Base-by-base conservation (phyloP, 371 early-diverging fungal genomes). In the Chytridium lagenaria region DNA sequence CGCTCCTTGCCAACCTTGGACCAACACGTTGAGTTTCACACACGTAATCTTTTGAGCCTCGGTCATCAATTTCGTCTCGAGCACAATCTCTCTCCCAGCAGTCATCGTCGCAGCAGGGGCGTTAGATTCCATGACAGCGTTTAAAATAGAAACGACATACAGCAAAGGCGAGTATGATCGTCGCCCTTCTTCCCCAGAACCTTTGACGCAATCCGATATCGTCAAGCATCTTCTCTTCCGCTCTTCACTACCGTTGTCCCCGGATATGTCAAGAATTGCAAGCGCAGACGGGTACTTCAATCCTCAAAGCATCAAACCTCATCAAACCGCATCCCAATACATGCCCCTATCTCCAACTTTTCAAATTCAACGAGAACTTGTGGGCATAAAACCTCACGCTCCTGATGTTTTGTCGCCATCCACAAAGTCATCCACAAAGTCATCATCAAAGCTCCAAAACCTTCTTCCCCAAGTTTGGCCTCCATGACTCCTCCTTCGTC, bases 91-190 rank as follows among this genome's bases (percentile, higher is more conserved):
- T 36, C 36, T 12, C 5, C 61, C 37, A 37, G 61, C 19, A 37
- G 23, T 34, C 30, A 61, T 16, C 7, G 36, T 10, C 7, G 3
- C 61, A 31, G 61, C 61, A 61, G 10, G n/a, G 61, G 36, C 61
- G 61, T 61, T 12, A 7, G 61, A 15, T 61, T 61, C 36, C 61
- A 61, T 26, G 61, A 61, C 10, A 15, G 36, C 3, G 61, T 61
- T n/a, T 26, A 61, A 12, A 23, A 26, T 61, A 7, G 61, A 61
- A 23, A 3, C 3, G 10, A 61, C 61, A 3, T 61, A 61, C 61
- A 34, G 36, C 36, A 31, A 61, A 36, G 16, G 12, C 12, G 61
- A 61, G 36, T 61, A 61, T 37, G 61, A 61, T 23, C 30, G 61
- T 16, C 61, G 61, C 5, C 61, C 61, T 3, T 16, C 61, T 26